These are phyloP conservation scores for Talaromyces sp. DNA, from an alignment of 2,329 filamentous ascomycete genomes.

Conservation along the genomic window DNA sequence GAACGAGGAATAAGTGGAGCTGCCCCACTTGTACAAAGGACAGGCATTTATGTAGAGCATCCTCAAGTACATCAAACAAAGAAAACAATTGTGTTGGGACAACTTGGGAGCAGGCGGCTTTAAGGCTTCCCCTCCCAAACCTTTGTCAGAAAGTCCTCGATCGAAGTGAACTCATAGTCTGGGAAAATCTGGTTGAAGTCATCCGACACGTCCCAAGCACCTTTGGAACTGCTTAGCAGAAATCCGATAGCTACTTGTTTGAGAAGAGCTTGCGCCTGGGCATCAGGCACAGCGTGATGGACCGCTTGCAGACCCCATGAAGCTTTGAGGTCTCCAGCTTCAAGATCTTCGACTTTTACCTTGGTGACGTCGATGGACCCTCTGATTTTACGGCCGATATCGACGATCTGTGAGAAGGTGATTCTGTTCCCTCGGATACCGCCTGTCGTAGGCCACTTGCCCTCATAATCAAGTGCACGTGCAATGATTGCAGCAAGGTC, in stretches of 20 bases:
- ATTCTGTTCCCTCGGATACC: conserved; percentile 13
- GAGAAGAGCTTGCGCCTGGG: neutral
- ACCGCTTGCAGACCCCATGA: conserved; percentile 6
- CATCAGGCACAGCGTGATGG: neutral
- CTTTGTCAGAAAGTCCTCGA: neutral
- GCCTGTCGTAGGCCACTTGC: conserved; percentile 16
- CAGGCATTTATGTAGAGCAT: neutral
- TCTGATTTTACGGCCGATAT: conserved; percentile 10
- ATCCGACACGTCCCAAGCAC: conserved; percentile 7
- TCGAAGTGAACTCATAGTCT: neutral
- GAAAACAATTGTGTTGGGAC: neutral
- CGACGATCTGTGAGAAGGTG: neutral
- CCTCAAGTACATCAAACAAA: neutral
- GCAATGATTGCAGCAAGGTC: conserved; percentile 10
- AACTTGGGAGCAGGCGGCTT: too few relatives aligned
- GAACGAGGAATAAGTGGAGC: too few relatives aligned
- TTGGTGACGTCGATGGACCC: neutral
- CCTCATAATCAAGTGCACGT: conserved; percentile 11
- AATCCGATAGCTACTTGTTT: conserved; percentile 7
- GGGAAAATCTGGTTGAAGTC: conserved; percentile 9
- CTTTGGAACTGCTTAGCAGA: conserved; percentile 5
- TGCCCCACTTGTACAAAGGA: neutral
- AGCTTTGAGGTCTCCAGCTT: neutral
- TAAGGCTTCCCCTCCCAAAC: conserved; percentile 1
- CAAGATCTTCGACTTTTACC: conserved; percentile 2